Base-by-base conservation (phyloP, 148 eudicot genomes). In the Silene latifolia region DNA sequence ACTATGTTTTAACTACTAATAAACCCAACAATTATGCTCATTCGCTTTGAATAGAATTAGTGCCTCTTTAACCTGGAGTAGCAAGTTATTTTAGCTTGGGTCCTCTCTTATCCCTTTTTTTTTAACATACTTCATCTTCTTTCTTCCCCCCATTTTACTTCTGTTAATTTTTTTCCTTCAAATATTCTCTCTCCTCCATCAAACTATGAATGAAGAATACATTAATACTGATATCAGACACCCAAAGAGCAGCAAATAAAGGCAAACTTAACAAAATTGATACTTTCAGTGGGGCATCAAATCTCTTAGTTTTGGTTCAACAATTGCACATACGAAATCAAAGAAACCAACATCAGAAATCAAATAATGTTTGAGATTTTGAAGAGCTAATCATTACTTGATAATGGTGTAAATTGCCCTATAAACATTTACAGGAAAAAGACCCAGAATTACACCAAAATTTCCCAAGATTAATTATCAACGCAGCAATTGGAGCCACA, bases 401-500 rank as follows among this genome's bases (percentile, higher is more conserved):
- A 94, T 58, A 78, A 94, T 75, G 79, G 98, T 86, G 81, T 90
- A 89, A 42, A 90, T 77, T 39, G 97, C 90, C 96, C 90, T 87
- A 69, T 74, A 80, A 84, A 94, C 83, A 88, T 94, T 96, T 4
- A 89, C 83, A 64, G 98, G 98, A 72, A 91, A 89, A 18, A 92
- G 88, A 47, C 82, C 87, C 72, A 91, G 82, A 81, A 91, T 90
- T 71, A 94, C 93, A 56, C 75, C 90, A 80, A 86, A 80, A 83
- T 90, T 91, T 72, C 98, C 96, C 53, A 88, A 62, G 25, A 94
- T 90, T 74, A 94, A 94, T 79, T 68, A 92, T 84, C 64, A 92
- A 65, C 69, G 83, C 85, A 76, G 97, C 96, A 86, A 94, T 78
- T 67, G 96, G 97, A 81, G 96, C 98, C 78, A 92, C 88, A 76